Evolutionary conservation across 495 filamentous ascomycete species (phyloP).

Genomic region (Glutinoglossum americanum): DNA sequence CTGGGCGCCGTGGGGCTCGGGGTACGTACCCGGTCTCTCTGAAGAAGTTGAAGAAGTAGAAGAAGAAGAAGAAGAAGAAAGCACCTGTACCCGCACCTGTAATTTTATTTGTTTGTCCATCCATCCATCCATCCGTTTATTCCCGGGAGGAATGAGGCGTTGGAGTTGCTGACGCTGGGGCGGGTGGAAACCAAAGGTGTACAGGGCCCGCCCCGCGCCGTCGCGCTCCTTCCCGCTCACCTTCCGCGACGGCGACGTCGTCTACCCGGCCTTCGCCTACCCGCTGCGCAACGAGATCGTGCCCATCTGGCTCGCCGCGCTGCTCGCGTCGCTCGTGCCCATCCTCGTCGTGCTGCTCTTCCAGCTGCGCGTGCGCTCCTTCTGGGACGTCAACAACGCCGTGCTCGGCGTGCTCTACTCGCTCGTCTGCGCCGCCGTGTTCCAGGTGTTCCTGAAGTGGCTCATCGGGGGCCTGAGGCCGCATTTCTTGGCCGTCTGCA

Average conservation of each 20-base stretch:
- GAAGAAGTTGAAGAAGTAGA: too few species aligned
- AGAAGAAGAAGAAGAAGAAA: too few species aligned
- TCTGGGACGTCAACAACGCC: constrained; percentile 47
- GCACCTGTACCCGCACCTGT: too few species aligned
- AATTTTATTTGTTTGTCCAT: too few species aligned
- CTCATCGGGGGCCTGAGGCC: constrained; percentile 36
- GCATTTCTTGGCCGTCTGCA: constrained; percentile 34
- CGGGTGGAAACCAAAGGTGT: too few species aligned
- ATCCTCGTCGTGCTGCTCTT: constrained; percentile 25
- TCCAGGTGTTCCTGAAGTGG: constrained; percentile 32
- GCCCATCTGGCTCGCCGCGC: constrained; percentile 34
- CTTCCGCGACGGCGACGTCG: constrained; percentile 33
- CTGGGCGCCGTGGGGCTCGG: constrained; percentile 35
- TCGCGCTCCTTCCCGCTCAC: constrained; percentile 34
- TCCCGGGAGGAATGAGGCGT: too few species aligned
- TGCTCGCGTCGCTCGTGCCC: constrained; percentile 32
- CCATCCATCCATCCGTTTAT: too few species aligned
- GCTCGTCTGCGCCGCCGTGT: constrained; percentile 34
- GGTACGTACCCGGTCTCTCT: too few species aligned
- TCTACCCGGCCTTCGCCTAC: constrained; percentile 39
- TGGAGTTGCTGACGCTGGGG: too few species aligned
- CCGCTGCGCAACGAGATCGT: constrained; percentile 39
- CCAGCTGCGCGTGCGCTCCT: constrained; percentile 38
- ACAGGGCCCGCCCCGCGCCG: constrained; percentile 31
- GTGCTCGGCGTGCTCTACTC: constrained; percentile 36